Evolutionary conservation across 768 basidiomycete genomes (phyloP), one percentile per base, ranked within the genome.

Genomic region (Leccinellum luteum): DNA sequence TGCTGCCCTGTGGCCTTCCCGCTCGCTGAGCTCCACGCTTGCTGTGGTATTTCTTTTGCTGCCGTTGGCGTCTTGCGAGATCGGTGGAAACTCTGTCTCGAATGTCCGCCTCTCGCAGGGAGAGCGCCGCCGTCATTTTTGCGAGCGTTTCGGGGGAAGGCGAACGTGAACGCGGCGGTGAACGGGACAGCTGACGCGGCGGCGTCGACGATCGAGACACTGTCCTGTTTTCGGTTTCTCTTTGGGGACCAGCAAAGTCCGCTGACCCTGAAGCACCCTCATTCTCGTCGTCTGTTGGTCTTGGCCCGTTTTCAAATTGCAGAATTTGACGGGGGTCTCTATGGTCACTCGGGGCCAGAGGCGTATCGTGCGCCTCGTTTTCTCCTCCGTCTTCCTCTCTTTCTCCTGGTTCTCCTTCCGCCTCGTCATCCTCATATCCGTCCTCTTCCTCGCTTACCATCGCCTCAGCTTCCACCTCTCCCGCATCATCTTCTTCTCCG

Each of bases 11-110:
- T 23, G 85, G 76, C 38, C 90, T 77, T 25, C 89, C 89, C 28
- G 79, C 82, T 55, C 84, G 78, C 54, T 82, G 80, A 3, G 78
- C 78, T 7, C 81, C 79, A 60, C 85, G 82, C 72, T 87, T 90
- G 1, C 89, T 85, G 74, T 95, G 93, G 68, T 90, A 83, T 69
- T 90, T 91, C 56, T 81, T 79, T 66, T 89, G 81, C 64, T 89
- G 81, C 57, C 81, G 81, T 19, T 82, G 79, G 3, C 84, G 85
- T 66, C 83, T 86, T 3, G 78, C 72, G 19, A 91, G 73, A 63
- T 92, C 85, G 12, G 79, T 74, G 4, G 83, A 75, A 19, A 92
- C 88, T 50, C 81, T 83, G 23, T 79, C 77, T 59, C 81, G 81
- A 49, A 93, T 75, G 15, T 79, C 79, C 3, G 27, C 51, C 4